Percentiles rank a stretch among this genome's conserved stretches.
Evolutionary conservation across 768 basidiomycete genomes (phyloP).

Genomic region (Suillus americanus): DNA sequence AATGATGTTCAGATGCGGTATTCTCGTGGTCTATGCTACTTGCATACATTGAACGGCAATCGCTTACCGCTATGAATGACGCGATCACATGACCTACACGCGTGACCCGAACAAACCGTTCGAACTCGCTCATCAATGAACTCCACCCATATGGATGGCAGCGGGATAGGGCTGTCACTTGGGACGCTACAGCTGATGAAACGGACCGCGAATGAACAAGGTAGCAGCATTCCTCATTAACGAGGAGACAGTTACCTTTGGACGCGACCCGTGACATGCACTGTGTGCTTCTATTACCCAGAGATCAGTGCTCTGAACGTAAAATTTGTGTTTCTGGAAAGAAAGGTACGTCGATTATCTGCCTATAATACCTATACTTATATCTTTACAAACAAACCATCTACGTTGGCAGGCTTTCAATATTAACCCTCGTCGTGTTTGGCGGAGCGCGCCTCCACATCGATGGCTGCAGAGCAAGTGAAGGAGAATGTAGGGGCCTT

Average conservation of each 20-base stretch:
- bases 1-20: not conserved
- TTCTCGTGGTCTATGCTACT: not conserved
- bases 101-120: too few species aligned
- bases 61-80: too few species aligned
- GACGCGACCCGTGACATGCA: constrained; percentile 60
- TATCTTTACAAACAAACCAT: not conserved
- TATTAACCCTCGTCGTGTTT: constrained; percentile 29
- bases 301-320: constrained; percentile 63
- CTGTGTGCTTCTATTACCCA: constrained; percentile 67
- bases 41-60: too few species aligned
- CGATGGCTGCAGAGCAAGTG: constrained; percentile 46
- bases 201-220: constrained; percentile 43
- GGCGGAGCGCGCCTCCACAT: constrained; percentile 48
- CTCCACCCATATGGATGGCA: constrained; percentile 33
- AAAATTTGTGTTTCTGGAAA: constrained; percentile 60
- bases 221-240: constrained; percentile 74
- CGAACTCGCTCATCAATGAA: too few species aligned
- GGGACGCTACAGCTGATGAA: constrained; percentile 55
- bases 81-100: too few species aligned
- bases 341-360: constrained; percentile 45
- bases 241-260: constrained; percentile 64
- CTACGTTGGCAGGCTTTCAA: constrained; percentile 50
- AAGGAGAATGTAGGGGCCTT: constrained; percentile 4
- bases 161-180: constrained; percentile 53
- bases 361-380: constrained; percentile 20